Evolutionary conservation across 2,329 filamentous ascomycete genomes (phyloP), one percentile per base, ranked within the genome.

Genomic region (Diplodia intermedia): DNA sequence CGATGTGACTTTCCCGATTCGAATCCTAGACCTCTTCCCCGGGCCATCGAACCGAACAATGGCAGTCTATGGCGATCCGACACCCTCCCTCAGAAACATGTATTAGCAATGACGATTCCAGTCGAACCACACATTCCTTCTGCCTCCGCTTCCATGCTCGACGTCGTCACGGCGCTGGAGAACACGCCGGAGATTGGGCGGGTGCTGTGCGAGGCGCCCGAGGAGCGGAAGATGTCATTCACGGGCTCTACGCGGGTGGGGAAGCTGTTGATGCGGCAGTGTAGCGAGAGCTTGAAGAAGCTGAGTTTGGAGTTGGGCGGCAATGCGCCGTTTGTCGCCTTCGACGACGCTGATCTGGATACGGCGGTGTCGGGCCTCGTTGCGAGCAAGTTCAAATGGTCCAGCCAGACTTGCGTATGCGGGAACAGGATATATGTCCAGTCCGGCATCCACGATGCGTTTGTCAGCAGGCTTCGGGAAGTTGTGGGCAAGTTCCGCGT

Each of bases 401-500:
- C 77, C 0, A 78, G 78, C 5, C 78, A 80, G 67, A 75, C 76
- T 6, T 80, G 79, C 73, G 75, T 79, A 23, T 75, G 76, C 26
- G 75, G 75, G 6, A 75, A 72, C 9, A 73, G 77, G 14, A 74
- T 79, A 14, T 79, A 78, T 67, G 78, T 79, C 1, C 78, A 79
- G 63, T 75, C 79, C 65, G 74, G 74, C 31, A 77, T 80, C 63
- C 75, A 77, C 61, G 75, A 78, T 20, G 73, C 74, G 66, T 79
- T 80, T 68, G 76, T 78, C 54, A 72, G 75, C 65, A 73, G 73
- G 55, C 78, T 76, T 69, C 78, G 90, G 6, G 81, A 84, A 0
- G 81, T 84, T 69, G 86, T 85, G 1, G 78, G 81, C n/a, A 79
- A 81, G 68, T 81, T 91, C 11, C 84, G 86, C 36, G 80, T 90